Conservation (phyloP, 441 rosid genomes). For the Macaranga tanarius region DNA sequence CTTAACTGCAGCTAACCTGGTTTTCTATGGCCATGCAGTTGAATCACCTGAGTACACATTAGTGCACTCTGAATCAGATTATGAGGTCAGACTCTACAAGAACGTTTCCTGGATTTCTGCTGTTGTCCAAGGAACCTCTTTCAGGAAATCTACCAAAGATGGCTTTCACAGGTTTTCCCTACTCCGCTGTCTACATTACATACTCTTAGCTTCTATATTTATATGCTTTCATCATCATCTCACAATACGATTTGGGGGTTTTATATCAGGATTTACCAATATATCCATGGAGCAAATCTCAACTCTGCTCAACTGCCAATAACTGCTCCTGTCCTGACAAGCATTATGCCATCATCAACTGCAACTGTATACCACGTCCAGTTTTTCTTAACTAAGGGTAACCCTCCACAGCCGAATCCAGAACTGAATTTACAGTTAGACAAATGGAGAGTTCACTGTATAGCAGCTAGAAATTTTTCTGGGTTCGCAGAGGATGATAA, state of each 20-base stretch:
- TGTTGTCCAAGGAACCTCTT: constrained; percentile 41
- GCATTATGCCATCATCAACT: constrained; percentile 21
- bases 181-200: neutral
- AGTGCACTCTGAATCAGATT: constrained; percentile 33
- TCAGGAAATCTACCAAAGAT: constrained; percentile 36
- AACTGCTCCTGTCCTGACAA: constrained; percentile 50
- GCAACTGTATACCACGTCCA: constrained; percentile 20
- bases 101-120: constrained; percentile 41
- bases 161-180: constrained; percentile 49
- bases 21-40: constrained; percentile 19
- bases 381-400: constrained; percentile 24
- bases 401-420: constrained; percentile 38
- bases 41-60: constrained; percentile 43
- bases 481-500: constrained; percentile 48
- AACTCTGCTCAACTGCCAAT: constrained; percentile 27
- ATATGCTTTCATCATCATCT: neutral
- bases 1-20: neutral
- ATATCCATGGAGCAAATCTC: constrained; percentile 44
- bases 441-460: constrained; percentile 36
- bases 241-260: neutral
- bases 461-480: constrained; percentile 44
- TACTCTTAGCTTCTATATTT: neutral
- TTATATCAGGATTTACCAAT: constrained; percentile 42
- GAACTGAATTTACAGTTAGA: constrained; percentile 43
- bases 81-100: constrained; percentile 43